phyloP scores from a whole-genome alignment of 192 early-diverging fungal genomes.

The Coemansia sp. region DNA sequence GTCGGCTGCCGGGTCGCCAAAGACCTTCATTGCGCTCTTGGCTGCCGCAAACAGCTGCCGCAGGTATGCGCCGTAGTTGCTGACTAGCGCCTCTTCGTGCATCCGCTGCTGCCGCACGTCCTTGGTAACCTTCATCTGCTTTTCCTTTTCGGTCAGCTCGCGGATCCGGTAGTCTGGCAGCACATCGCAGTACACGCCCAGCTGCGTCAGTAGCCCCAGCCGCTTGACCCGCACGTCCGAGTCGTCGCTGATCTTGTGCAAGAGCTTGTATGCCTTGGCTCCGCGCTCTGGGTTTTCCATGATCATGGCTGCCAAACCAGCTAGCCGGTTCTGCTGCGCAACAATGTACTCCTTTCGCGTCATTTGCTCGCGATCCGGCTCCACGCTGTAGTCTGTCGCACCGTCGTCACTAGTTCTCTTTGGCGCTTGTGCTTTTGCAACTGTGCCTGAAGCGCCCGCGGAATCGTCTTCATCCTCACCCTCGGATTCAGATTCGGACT shows the following conservation, averaged over 20 bases:
- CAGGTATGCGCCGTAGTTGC: conserved; percentile 84
- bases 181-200: conserved; percentile 94
- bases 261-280: conserved; percentile 62
- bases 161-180: conserved; percentile 95
- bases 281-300: conserved; percentile 83
- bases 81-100: conserved; percentile 81
- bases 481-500: neutral
- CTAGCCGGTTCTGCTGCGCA: conserved; percentile 78
- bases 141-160: conserved; percentile 80
- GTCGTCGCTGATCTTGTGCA: conserved; percentile 69
- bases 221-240: conserved; percentile 68
- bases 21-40: conserved; percentile 42
- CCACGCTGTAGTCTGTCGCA: conserved; percentile 18
- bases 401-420: neutral
- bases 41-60: conserved; percentile 65
- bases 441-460: neutral
- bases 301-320: conserved; percentile 72
- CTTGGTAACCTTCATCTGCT: conserved; percentile 74
- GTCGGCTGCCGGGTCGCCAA: conserved; percentile 34
- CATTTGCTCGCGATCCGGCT: conserved; percentile 43
- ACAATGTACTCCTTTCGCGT: conserved; percentile 62
- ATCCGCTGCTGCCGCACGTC: conserved; percentile 88
- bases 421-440: neutral
- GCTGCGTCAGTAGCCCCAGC: conserved; percentile 81
- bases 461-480: neutral